Percentiles rank a stretch among this genome's conserved stretches.
These are phyloP conservation scores for Fusarium xylarioides DNA, from an alignment of 2,329 filamentous ascomycete genomes.

Conservation along the genomic window DNA sequence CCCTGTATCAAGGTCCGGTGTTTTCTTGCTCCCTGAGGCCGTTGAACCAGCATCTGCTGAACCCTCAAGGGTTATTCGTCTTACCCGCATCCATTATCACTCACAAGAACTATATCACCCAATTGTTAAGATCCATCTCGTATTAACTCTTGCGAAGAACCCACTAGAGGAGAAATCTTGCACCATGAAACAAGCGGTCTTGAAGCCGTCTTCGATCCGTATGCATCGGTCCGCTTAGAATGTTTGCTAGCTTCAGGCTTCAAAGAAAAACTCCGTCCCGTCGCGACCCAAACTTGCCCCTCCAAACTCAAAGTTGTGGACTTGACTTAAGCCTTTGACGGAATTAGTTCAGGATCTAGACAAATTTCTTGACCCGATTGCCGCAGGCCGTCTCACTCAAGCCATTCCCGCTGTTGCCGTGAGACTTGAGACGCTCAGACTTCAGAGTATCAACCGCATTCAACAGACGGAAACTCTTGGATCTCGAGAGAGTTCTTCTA, in stretches of 20 bases:
- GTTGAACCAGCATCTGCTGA: slow-evolving; percentile 11
- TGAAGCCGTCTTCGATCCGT: slow-evolving; percentile 8
- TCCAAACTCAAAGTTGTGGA: slow-evolving; percentile 2
- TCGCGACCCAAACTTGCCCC: slow-evolving; percentile 5
- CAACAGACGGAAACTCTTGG: neutral
- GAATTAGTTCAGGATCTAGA: slow-evolving; percentile 20
- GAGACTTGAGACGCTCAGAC: slow-evolving; percentile 4
- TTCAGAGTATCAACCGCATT: neutral
- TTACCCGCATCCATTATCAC: slow-evolving; percentile 4
- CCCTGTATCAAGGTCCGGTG: no score
- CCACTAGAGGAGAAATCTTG: neutral
- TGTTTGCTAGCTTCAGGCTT: slow-evolving; percentile 31
- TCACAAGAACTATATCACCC: slow-evolving; percentile 1
- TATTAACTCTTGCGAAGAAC: neutral
- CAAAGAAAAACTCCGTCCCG: slow-evolving; percentile 12
- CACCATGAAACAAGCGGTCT: slow-evolving; percentile 22
- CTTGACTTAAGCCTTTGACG: slow-evolving; percentile 13
- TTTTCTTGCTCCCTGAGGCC: no score
- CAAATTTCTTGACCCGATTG: neutral
- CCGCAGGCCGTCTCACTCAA: slow-evolving; percentile 12
- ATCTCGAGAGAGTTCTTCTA: neutral
- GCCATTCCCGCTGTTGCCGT: slow-evolving; percentile 31
- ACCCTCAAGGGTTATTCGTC: slow-evolving; percentile 6
- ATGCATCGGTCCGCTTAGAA: slow-evolving; percentile 22
- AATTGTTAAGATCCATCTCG: neutral